Conservation (phyloP, 371 early-diverging fungal species). For the Cladochytrium tenue region DNA sequence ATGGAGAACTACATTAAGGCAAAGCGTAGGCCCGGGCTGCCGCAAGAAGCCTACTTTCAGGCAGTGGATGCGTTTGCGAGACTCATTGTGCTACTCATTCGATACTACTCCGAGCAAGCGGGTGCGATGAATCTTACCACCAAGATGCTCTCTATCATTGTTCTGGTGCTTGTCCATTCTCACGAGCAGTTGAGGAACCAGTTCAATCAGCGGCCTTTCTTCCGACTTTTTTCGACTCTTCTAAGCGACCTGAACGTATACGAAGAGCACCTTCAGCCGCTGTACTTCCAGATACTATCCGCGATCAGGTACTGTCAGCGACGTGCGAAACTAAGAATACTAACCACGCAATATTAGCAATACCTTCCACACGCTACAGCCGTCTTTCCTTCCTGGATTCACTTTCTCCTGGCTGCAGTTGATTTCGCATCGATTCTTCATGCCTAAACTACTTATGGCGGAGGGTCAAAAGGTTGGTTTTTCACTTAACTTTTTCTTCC, state of each 20-base stretch:
- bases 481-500: neutral
- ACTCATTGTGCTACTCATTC: slow-evolving; percentile 71
- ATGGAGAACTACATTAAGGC: slow-evolving; percentile 69
- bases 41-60: slow-evolving; percentile 59
- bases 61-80: slow-evolving; percentile 84
- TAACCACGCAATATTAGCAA: slow-evolving; percentile 60
- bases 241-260: slow-evolving; percentile 78
- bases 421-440: slow-evolving; percentile 87
- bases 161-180: slow-evolving; percentile 75
- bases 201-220: slow-evolving; percentile 91
- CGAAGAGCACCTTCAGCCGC: slow-evolving; percentile 67
- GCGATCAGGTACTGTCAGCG: slow-evolving; percentile 54
- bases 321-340: neutral
- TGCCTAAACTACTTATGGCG: slow-evolving; percentile 81
- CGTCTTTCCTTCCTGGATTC: slow-evolving; percentile 90
- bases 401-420: slow-evolving; percentile 95
- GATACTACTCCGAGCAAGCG: slow-evolving; percentile 48
- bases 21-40: slow-evolving; percentile 40
- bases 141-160: slow-evolving; percentile 81
- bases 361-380: slow-evolving; percentile 81
- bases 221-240: slow-evolving; percentile 83
- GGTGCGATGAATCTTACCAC: slow-evolving; percentile 60
- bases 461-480: slow-evolving; percentile 62
- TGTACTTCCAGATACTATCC: slow-evolving; percentile 71
- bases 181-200: slow-evolving; percentile 78